Base-by-base conservation (phyloP, 805 yeast genomes). In the Ogataea trehaloabstinens region DNA sequence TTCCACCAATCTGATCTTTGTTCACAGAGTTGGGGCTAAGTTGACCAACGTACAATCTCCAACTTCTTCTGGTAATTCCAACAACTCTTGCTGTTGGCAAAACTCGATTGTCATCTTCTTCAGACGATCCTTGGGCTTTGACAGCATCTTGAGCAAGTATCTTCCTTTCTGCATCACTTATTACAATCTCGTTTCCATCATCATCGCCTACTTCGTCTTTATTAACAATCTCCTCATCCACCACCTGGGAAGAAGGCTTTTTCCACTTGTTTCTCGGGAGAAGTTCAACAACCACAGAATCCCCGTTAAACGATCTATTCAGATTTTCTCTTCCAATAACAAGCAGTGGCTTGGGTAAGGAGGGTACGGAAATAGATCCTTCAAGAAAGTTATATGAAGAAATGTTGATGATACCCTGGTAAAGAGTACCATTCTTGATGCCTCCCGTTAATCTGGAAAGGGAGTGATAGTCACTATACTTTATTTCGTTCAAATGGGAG, bases 31-130 rank as follows among this genome's bases (percentile, higher is more conserved):
- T 73, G 30, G 88, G 83, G 2, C 91, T 82, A 45, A 93, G 73
- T 61, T 90, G 96, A 11, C 99, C 99, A 27, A 93, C 99, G 56
- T 90, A 93, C 49, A 82, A 80, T 60, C 99, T 77, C 99, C 99
- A 93, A 45, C 91, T 86, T 63, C 99, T 76, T 64, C 87, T 83
- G 29, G 81, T 68, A 19, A 93, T 75, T 20, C 95, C 95, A 10
- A 93, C 97, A 24, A 93, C 85, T 49, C 79, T 78, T 2, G 95
- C 98, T 0, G 99, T 91, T n/a, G 98, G 99, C 56, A 85, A 89
- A 17, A 82, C 60, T 34, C 33, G 7, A 8, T 10, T 15, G 19
- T 59, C 60, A 8, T 64, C 60, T 17, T 60, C 62, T 13, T 66
- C 73, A 3, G 66, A 70, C 10, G 58, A 61, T 2, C 64, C 51